phyloP scores from a whole-genome alignment of 2,329 filamentous ascomycete genomes.

The Rhexocercosporidium sp. region DNA sequence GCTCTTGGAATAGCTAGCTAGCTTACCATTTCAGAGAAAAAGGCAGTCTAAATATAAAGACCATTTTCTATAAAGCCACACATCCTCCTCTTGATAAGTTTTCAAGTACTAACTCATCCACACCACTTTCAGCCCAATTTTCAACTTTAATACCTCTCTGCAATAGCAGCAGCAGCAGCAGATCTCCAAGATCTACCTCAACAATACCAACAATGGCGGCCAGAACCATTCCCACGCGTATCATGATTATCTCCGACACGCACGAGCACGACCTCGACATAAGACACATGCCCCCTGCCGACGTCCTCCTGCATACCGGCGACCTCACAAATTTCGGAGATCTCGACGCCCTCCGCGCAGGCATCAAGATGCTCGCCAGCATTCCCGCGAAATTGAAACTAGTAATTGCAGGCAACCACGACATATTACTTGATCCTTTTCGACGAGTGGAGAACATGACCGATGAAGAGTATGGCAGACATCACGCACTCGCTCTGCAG shows the following conservation, averaged over 20 bases:
- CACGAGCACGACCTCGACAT: slow-evolving; percentile 31
- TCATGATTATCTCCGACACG: slow-evolving; percentile 37
- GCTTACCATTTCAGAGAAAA: too few relatives aligned
- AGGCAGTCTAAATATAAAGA: too few relatives aligned
- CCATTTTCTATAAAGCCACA: too few relatives aligned
- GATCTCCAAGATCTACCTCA: too few relatives aligned
- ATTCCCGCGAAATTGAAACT: slow-evolving; percentile 61
- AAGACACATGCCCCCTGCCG: slow-evolving; percentile 32
- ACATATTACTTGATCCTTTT: slow-evolving; percentile 56
- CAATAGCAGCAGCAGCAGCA: too few relatives aligned
- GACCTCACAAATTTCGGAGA: slow-evolving; percentile 43
- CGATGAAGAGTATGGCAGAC: slow-evolving; percentile 3
- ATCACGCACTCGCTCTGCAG: slow-evolving; percentile 16
- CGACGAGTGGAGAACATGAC: slow-evolving; percentile 14
- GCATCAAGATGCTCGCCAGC: slow-evolving; percentile 36
- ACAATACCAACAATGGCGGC: too few relatives aligned
- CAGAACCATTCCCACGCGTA: slow-evolving; percentile 26
- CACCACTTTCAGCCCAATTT: too few relatives aligned
- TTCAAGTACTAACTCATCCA: too few relatives aligned
- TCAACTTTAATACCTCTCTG: too few relatives aligned
- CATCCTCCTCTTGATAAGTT: too few relatives aligned
- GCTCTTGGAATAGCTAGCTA: too few relatives aligned
- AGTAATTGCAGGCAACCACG: slow-evolving; percentile 67
- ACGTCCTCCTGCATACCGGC: slow-evolving; percentile 46
- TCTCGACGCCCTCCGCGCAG: slow-evolving; percentile 33